Evolutionary conservation across 2,329 filamentous ascomycete genomes (phyloP).

Genomic region (Paracorniculantispora psalliotae): DNA sequence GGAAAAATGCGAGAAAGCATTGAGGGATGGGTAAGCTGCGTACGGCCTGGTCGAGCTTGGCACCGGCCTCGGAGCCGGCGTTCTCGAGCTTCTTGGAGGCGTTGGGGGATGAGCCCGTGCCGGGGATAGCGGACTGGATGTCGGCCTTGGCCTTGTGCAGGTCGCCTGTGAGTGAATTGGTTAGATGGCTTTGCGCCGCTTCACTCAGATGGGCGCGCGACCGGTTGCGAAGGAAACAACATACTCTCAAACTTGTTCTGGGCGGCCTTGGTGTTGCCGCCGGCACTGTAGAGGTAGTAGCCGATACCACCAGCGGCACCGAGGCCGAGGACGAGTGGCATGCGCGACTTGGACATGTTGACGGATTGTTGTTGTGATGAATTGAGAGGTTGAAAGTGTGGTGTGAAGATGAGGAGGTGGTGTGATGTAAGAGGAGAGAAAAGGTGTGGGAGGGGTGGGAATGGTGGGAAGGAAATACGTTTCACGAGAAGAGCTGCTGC

Average conservation of each 20-base stretch:
- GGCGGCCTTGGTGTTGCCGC: constrained; percentile 75
- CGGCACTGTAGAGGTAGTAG: constrained; percentile 89
- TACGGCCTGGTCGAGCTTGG: constrained; percentile 66
- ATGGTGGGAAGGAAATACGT: not conserved
- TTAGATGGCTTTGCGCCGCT: too few species aligned
- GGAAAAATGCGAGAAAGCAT: not conserved
- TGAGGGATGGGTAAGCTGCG: constrained; percentile 35
- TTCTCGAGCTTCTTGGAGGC: constrained; percentile 58
- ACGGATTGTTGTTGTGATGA: constrained; percentile 7
- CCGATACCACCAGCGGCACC: constrained; percentile 64
- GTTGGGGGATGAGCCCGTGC: constrained; percentile 47
- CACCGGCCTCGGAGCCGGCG: constrained; percentile 41
- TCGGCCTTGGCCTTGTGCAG: constrained; percentile 63
- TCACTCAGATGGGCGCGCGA: too few species aligned
- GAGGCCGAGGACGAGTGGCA: constrained; percentile 51
- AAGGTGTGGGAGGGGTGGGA: not conserved
- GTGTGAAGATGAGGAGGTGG: not conserved
- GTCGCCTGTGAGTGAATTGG: constrained; percentile 57
- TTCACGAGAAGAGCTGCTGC: not conserved
- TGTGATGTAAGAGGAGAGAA: constrained; percentile 4
- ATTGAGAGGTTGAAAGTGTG: not conserved
- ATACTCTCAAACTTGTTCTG: constrained; percentile 81
- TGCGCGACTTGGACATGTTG: constrained; percentile 43
- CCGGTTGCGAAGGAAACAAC: too few species aligned
- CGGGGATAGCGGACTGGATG: constrained; percentile 61